phyloP scores from a whole-genome alignment of 495 filamentous ascomycete genomes.

The Neurospora tetrasperma region DNA sequence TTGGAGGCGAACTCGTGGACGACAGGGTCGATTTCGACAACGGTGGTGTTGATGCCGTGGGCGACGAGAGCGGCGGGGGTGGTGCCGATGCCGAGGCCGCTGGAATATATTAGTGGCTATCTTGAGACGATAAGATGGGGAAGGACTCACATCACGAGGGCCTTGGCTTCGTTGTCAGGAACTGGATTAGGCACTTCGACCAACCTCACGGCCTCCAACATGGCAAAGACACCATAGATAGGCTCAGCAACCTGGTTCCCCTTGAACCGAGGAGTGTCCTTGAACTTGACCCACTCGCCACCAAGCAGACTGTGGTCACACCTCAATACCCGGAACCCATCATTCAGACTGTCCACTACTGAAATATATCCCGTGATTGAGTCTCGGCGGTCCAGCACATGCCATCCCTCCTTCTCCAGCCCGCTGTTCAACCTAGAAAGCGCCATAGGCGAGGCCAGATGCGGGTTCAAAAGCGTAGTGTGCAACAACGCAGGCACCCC shows the following conservation, averaged over 20 bases:
- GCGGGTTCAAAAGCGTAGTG: conserved; percentile 58
- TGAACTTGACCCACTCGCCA: conserved; percentile 73
- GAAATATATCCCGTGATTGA: conserved; percentile 88
- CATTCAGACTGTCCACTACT: conserved; percentile 61
- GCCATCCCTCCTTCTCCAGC: conserved; percentile 44
- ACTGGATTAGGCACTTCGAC: conserved; percentile 47
- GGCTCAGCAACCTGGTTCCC: conserved; percentile 59
- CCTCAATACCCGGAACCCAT: conserved; percentile 71
- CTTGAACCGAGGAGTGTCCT: conserved; percentile 18
- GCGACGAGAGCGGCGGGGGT: conserved; percentile 74
- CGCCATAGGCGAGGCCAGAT: conserved; percentile 46
- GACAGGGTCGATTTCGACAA: conserved; percentile 87
- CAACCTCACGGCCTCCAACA: conserved; percentile 83
- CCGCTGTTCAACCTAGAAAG: conserved; percentile 51
- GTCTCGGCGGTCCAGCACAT: conserved; percentile 67
- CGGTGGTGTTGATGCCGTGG: conserved; percentile 83
- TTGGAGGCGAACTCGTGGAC: conserved; percentile 71
- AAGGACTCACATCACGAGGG: conserved; percentile 65
- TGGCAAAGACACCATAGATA: conserved; percentile 85
- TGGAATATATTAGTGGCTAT: conserved; percentile 23
- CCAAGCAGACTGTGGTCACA: conserved; percentile 92
- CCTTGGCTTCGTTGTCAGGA: conserved; percentile 57
- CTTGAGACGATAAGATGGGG: neutral
- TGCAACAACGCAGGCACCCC: conserved; percentile 62
- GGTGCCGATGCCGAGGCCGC: conserved; percentile 87